Percentiles rank a stretch among this genome's conserved stretches.
Evolutionary conservation across 2,329 filamentous ascomycete genomes (phyloP).

Genomic region (Botryotinia calthae): DNA sequence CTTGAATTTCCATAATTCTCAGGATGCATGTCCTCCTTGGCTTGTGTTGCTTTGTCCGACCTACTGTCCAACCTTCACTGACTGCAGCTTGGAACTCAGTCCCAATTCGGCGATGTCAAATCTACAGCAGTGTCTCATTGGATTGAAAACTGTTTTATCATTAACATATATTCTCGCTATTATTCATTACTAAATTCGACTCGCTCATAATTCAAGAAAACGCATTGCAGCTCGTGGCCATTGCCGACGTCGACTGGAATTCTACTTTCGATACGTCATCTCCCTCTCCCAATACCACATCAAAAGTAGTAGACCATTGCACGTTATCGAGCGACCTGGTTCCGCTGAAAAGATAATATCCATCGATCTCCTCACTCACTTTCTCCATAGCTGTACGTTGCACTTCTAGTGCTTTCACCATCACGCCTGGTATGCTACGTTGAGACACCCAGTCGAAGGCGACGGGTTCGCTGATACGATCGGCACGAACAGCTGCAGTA

Average conservation of each 20-base stretch:
- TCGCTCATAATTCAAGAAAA: background rate
- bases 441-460: conserved; percentile 6
- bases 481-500: conserved; percentile 4
- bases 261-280: background rate
- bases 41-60: background rate
- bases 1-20: background rate
- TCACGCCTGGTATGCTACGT: background rate
- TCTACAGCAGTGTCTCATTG: background rate
- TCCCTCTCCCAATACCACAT: conserved; percentile 1
- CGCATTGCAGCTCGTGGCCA: background rate
- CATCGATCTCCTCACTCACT: conserved; percentile 1
- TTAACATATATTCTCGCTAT: background rate
- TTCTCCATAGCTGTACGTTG: conserved; percentile 6
- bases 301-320: background rate
- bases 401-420: background rate
- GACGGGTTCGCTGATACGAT: background rate
- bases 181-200: background rate
- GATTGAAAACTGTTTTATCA: background rate
- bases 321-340: background rate
- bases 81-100: background rate
- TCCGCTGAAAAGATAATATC: background rate
- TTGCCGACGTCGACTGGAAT: background rate
- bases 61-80: background rate
- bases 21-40: background rate
- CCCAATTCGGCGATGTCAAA: background rate